Base-by-base conservation (phyloP, 306 rosid species). In the Medicago truncatula region DNA sequence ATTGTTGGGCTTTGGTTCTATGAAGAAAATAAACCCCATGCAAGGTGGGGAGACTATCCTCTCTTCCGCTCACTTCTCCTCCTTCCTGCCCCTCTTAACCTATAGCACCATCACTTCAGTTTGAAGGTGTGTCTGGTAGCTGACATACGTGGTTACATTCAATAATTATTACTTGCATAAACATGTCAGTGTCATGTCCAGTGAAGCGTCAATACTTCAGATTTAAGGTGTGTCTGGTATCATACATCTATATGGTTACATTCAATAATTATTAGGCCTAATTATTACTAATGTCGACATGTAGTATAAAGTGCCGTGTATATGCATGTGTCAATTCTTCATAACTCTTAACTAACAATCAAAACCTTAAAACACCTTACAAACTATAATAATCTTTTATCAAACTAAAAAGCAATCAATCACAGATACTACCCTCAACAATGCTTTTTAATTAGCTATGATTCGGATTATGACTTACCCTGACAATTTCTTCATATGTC, bases 401-500 rank as follows among this genome's bases (percentile, higher is more conserved):
- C 16, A 53, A 76, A 52, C 23, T 49, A 36, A 7, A 34, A 34
- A 7, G 38, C 5, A 34, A 34, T 34, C 38, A 43, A 43, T 61
- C 34, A 36, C 18, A 16, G 36, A 63, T 46, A 70, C 31, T 31
- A 31, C 49, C 18, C 76, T 70, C 52, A 78, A 44, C n/a, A 41
- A n/a, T 52, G 71, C 41, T 47, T 18, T 1, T 23, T 23, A 23
- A 23, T 72, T 67, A 25, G 53, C 13, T 47, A 43, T 28, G 64
- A 15, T 11, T 8, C 14, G 68, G 31, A 77, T 54, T 2, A 69
- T 10, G 66, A 83, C 92, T 74, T 90, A 96, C 99, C 94, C 99
- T 91, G 63, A 96, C 98, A 77, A 96, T 96, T 85, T 96, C 99
- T 92, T 96, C 99, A 61, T 96, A 96, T 4, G 99, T 96, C 79